Evolutionary conservation across 331 rosid species (phyloP).

Genomic region (Dryas integrifolia): DNA sequence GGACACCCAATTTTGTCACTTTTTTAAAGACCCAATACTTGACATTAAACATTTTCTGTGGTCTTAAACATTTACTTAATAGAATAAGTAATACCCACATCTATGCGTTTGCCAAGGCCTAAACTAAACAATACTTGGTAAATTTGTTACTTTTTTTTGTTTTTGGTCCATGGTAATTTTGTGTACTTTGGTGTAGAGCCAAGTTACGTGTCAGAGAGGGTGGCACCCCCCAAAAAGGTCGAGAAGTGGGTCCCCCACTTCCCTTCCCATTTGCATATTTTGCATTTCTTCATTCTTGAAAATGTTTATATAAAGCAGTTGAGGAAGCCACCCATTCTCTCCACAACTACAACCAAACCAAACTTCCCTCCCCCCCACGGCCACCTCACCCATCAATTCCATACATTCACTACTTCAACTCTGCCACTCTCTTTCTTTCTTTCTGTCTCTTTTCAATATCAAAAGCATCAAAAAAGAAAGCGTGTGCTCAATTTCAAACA

Average conservation of each 20-base stretch:
- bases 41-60: no score
- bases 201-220: slow-evolving; percentile 20
- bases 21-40: background rate
- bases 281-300: slow-evolving; percentile 6
- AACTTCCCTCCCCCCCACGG: background rate
- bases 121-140: no score
- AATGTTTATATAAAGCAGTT: slow-evolving; percentile 41
- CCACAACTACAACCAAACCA: background rate
- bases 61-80: no score
- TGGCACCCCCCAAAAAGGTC: background rate
- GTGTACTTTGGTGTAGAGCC: background rate
- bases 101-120: no score
- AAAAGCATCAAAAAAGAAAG: slow-evolving; percentile 31
- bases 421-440: slow-evolving; percentile 11
- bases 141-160: no score
- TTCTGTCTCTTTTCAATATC: slow-evolving; percentile 2
- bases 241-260: slow-evolving; percentile 30
- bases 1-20: background rate
- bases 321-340: slow-evolving; percentile 9
- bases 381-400: slow-evolving; percentile 6
- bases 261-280: background rate
- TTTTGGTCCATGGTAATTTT: no score
- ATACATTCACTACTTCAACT: slow-evolving; percentile 7
- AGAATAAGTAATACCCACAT: no score
- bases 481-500: slow-evolving; percentile 3